phyloP scores from a whole-genome alignment of 2,329 filamentous ascomycete genomes.

The Bipolaris oryzae region DNA sequence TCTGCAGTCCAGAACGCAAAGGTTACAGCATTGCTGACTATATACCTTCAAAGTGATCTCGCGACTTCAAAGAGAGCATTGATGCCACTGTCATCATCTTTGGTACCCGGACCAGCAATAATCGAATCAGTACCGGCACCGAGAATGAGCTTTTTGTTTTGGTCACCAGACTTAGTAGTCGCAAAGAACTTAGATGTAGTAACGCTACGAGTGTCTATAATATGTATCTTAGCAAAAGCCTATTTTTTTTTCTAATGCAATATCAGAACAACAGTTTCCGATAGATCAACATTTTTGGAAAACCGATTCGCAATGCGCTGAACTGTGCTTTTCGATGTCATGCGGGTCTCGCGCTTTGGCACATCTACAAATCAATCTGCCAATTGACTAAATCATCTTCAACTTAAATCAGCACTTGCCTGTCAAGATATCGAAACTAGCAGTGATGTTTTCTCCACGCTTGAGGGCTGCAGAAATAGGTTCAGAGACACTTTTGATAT shows the following conservation, averaged over 20 bases:
- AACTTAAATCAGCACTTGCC: conserved; percentile 10
- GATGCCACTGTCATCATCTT: conserved; percentile 49
- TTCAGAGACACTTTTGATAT: conserved; percentile 54
- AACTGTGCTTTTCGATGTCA: no score
- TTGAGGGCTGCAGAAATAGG: background rate
- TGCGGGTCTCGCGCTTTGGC: no score
- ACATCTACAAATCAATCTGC: no score
- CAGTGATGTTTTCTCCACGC: background rate
- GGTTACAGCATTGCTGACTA: conserved; percentile 47
- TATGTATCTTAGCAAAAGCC: no score
- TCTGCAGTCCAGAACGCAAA: conserved; percentile 51
- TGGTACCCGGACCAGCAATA: conserved; percentile 48
- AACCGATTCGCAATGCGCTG: no score
- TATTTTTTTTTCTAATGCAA: no score
- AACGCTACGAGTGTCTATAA: conserved; percentile 50
- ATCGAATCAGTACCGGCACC: conserved; percentile 50
- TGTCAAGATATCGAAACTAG: background rate
- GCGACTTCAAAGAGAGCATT: conserved; percentile 48
- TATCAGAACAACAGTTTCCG: no score
- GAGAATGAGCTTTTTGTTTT: conserved; percentile 43
- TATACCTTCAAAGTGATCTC: conserved; percentile 46
- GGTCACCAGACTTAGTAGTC: conserved; percentile 44
- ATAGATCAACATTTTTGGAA: no score
- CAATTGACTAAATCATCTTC: no score
- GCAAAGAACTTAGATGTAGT: conserved; percentile 54